Conservation (phyloP, 441 rosid species). For the Populus tomentosa region DNA sequence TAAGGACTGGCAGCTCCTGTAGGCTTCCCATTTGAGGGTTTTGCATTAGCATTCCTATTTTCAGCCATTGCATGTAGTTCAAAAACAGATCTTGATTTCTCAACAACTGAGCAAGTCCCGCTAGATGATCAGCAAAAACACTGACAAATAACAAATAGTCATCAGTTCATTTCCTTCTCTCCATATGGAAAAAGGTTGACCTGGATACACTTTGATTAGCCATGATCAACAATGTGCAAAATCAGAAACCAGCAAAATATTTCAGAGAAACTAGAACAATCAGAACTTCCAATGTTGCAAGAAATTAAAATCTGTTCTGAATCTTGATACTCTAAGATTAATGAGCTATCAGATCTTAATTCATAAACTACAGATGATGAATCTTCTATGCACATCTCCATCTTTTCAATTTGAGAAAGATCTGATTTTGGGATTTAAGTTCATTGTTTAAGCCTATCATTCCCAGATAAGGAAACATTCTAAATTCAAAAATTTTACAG, state of each 20-base stretch:
- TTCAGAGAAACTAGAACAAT: background rate
- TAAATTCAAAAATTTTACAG: background rate
- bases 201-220: background rate
- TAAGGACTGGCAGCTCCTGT: constrained; percentile 40
- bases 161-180: constrained; percentile 13
- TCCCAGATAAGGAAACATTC: background rate
- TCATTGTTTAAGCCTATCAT: background rate
- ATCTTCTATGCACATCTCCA: background rate
- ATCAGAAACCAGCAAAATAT: background rate
- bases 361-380: background rate
- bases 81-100: constrained; percentile 7
- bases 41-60: constrained; percentile 36
- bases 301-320: background rate
- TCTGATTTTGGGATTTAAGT: background rate
- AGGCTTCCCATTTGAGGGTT: constrained; percentile 44
- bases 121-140: constrained; percentile 8
- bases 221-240: background rate
- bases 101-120: background rate
- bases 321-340: background rate
- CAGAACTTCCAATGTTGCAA: background rate
- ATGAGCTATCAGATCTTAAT: background rate
- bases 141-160: constrained; percentile 7
- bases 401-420: background rate
- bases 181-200: background rate
- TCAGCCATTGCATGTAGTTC: constrained; percentile 39